Conservation (phyloP, 2,329 filamentous ascomycete species). For the Alternaria brassicicola region DNA sequence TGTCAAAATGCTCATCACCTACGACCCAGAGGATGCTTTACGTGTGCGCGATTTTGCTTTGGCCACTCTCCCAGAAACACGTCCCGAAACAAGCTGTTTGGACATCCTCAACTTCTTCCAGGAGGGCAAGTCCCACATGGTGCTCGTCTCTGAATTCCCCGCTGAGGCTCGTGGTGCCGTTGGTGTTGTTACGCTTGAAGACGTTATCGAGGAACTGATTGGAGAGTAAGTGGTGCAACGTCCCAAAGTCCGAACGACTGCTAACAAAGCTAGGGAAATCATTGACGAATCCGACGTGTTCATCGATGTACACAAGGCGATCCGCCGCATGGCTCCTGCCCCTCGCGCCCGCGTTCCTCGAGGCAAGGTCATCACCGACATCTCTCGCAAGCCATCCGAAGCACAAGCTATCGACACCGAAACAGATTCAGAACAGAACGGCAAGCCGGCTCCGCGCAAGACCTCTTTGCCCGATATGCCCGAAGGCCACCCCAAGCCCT, state of each 20-base stretch:
- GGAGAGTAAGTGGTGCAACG: slow-evolving; percentile 76
- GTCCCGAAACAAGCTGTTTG: slow-evolving; percentile 92
- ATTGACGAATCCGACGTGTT: slow-evolving; percentile 99
- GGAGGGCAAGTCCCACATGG: slow-evolving; percentile 99
- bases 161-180: slow-evolving; percentile 90
- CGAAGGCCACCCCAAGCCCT: slow-evolving; percentile 41
- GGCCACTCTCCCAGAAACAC: slow-evolving; percentile 91
- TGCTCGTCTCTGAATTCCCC: slow-evolving; percentile 87
- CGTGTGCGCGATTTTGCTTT: slow-evolving; percentile 88
- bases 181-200: slow-evolving; percentile 93
- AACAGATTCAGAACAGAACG: slow-evolving; percentile 25
- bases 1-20: slow-evolving; percentile 98
- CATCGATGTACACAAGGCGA: slow-evolving; percentile 97
- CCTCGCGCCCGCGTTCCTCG: slow-evolving; percentile 75
- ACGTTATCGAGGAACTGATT: slow-evolving; percentile 98
- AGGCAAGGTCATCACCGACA: slow-evolving; percentile 58
- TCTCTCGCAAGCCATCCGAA: slow-evolving; percentile 32
- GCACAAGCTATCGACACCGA: slow-evolving; percentile 27
- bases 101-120: slow-evolving; percentile 99
- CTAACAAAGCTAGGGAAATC: slow-evolving; percentile 72
- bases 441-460: slow-evolving; percentile 25
- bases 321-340: slow-evolving; percentile 83
- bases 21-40: slow-evolving; percentile 91
- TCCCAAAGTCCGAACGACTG: not conserved
- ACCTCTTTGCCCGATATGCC: slow-evolving; percentile 41